Base-by-base conservation (phyloP, 176 grass and related monocot species). In the Bromus sterilis region DNA sequence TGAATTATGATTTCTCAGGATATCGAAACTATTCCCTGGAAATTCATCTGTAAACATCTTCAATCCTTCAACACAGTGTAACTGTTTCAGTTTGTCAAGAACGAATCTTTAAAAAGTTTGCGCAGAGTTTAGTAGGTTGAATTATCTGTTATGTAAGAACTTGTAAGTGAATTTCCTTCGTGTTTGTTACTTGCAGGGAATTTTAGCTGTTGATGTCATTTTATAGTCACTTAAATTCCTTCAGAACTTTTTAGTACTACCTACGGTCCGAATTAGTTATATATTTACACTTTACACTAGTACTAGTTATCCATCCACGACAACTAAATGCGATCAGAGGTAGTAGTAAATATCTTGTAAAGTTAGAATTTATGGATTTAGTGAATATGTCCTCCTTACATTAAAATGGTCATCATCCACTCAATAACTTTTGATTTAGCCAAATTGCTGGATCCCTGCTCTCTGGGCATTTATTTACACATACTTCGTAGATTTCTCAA, bases 151-250 rank as follows among this genome's bases (percentile, higher is more conserved):
- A 69, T 64, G 35, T 70, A 42, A 16, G 40, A 64, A 71, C 37
- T n/a, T 51, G 60, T 60, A 83, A 65, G 24, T 28, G 59, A 67
- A 4, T 16, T 68, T 79, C 35, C 35, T 82, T 79, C 75, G 32
- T 75, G 39, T 83, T 87, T 70, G 74, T 67, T 63, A 69, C 39
- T 80, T 5, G 9, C 21, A 62, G 6, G 25, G 69, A 93, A 85
- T 88, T 89, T 90, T 69, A 88, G 66, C 36, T 39, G 63, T 66
- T 86, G 91, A 90, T 90, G 62, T 80, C 85, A 83, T 71, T 79
- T 44, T 58, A 34, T 76, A 85, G 88, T 51, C 1, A 34, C 33
- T 63, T 40, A 68, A 81, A 80, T 84, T 53, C 63, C 62, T 59
- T 42, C 36, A 79, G 20, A 66, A 81, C 78, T 61, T 30, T 87